These are phyloP conservation scores for Suillus clintonianus DNA, from an alignment of 768 basidiomycete species.

Conservation along the genomic window DNA sequence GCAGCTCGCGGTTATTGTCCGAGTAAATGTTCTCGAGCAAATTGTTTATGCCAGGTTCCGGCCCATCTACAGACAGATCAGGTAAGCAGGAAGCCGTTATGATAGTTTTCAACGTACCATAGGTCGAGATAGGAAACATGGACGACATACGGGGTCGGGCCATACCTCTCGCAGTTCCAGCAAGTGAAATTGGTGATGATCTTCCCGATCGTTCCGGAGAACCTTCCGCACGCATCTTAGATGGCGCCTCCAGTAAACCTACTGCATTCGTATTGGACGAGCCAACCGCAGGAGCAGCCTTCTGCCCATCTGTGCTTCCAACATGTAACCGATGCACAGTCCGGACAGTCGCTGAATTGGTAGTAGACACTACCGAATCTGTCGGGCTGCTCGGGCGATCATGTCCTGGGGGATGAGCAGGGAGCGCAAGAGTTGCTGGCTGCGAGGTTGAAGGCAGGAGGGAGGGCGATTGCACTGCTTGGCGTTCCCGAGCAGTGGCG, in stretches of 20 bases:
- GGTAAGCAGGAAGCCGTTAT: not conserved
- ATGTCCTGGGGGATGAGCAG: slow-evolving; percentile 17
- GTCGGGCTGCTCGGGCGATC: slow-evolving; percentile 79
- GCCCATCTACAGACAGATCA: slow-evolving; percentile 60
- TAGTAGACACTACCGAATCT: slow-evolving; percentile 75
- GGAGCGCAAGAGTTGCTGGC: slow-evolving; percentile 25
- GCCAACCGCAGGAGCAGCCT: slow-evolving; percentile 88
- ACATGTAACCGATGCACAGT: slow-evolving; percentile 65
- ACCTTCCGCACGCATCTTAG: slow-evolving; percentile 62
- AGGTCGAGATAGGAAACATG: slow-evolving; percentile 64
- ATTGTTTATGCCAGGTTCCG: slow-evolving; percentile 87
- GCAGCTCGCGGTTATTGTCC: slow-evolving; percentile 82
- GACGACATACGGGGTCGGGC: slow-evolving; percentile 52
- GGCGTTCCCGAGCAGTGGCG: slow-evolving; percentile 48
- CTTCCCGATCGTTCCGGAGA: slow-evolving; percentile 76
- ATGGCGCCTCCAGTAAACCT: slow-evolving; percentile 79
- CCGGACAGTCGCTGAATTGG: slow-evolving; percentile 63
- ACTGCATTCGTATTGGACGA: slow-evolving; percentile 82
- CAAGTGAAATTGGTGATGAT: slow-evolving; percentile 72
- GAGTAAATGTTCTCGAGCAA: slow-evolving; percentile 88
- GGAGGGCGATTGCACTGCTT: slow-evolving; percentile 26
- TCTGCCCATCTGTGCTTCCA: slow-evolving; percentile 73
- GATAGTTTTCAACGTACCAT: slow-evolving; percentile 48
- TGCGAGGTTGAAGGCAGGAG: slow-evolving; percentile 14
- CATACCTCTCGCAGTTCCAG: slow-evolving; percentile 52